These are phyloP conservation scores for Trichoderma semiorbis DNA, from an alignment of 2,329 filamentous ascomycete species.

Conservation along the genomic window DNA sequence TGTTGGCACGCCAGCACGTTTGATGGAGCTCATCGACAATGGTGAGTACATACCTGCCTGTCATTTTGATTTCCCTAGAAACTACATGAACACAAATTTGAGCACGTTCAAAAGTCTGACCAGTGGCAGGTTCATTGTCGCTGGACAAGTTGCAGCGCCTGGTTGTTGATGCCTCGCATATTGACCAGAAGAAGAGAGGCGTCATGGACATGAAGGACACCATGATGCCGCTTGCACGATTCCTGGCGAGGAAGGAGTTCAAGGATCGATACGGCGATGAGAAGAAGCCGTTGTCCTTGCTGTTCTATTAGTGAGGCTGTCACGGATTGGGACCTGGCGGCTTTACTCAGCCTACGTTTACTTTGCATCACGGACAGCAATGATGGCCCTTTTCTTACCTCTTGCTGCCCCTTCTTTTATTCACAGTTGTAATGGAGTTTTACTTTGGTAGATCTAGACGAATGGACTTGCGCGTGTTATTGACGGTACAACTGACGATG, in stretches of 20 bases:
- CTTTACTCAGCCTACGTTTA: background rate
- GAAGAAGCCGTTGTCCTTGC: slow-evolving; percentile 55
- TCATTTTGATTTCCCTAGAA: background rate
- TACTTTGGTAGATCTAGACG: background rate
- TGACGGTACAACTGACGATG: background rate
- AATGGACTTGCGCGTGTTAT: background rate
- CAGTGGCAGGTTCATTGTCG: slow-evolving; percentile 58
- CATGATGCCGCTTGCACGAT: slow-evolving; percentile 71
- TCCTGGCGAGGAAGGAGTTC: slow-evolving; percentile 69
- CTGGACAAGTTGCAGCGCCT: slow-evolving; percentile 70
- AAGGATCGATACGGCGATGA: slow-evolving; percentile 64
- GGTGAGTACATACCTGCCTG: slow-evolving; percentile 49
- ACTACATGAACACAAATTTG: background rate
- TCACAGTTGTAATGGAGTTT: background rate
- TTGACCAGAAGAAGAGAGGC: slow-evolving; percentile 91
- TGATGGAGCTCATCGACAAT: slow-evolving; percentile 78
- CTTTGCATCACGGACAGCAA: background rate
- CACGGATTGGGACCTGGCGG: background rate
- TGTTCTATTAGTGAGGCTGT: slow-evolving; percentile 56
- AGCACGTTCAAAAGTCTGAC: background rate
- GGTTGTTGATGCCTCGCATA: slow-evolving; percentile 85
- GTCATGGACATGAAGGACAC: slow-evolving; percentile 95
- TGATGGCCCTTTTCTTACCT: background rate
- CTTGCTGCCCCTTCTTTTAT: background rate
- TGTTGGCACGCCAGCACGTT: slow-evolving; percentile 80